These are phyloP conservation scores for Syzygium oleosum DNA, from an alignment of 345 rosid genomes.

Conservation along the genomic window DNA sequence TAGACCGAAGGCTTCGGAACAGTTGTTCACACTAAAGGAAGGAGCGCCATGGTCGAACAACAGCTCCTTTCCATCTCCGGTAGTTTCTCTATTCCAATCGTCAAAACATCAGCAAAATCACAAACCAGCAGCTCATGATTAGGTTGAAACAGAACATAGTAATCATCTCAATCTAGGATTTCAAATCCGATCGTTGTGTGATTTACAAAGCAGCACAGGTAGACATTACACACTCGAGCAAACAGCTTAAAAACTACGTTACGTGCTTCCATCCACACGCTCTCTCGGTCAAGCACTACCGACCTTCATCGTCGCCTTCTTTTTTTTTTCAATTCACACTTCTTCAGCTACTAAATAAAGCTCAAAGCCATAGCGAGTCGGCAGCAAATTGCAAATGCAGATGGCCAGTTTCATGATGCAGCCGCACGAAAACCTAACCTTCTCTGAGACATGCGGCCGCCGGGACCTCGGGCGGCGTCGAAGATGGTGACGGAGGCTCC, in stretches of 20 bases:
- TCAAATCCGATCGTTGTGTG: background rate
- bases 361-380: background rate
- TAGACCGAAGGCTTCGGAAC: constrained; percentile 40
- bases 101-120: background rate
- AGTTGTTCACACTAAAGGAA: constrained; percentile 39
- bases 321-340: background rate
- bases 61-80: constrained; percentile 59
- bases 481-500: constrained; percentile 71
- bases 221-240: background rate
- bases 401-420: background rate
- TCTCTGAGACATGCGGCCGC: constrained; percentile 88
- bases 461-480: constrained; percentile 79
- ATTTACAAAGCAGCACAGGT: background rate
- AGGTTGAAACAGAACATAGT: background rate
- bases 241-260: background rate
- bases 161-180: background rate
- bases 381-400: background rate
- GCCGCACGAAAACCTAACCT: constrained; percentile 23
- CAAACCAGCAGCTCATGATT: background rate
- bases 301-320: background rate
- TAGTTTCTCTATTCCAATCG: constrained; percentile 38
- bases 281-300: background rate
- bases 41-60: constrained; percentile 89
- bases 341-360: background rate
- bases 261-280: background rate